Base-by-base conservation (phyloP, 148 eudicot species). In the Heliamphora exappendiculata region DNA sequence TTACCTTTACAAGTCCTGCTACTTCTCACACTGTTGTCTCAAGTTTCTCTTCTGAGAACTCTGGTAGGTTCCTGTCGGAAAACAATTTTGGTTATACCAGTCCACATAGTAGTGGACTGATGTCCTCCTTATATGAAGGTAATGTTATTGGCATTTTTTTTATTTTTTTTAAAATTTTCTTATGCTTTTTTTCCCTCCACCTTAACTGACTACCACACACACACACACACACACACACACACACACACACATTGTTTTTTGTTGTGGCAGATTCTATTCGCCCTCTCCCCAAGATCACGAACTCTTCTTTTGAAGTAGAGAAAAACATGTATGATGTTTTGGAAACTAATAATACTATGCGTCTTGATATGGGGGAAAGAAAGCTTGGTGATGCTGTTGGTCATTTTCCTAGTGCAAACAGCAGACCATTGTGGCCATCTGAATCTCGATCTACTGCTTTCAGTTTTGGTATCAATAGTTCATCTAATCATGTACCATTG, bases 51-150 rank as follows among this genome's bases (percentile, higher is more conserved):
- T 49, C 67, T 47, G 80, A 81, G 26, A 82, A 81, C 76, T 85
- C 79, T 75, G 79, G 67, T 34, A 75, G 85, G 68, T 67, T 44
- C 53, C 63, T 69, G 26, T 78, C 55, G 44, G 76, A 68, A 51
- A 81, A 85, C 51, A 79, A 80, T n/a, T 76, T 82, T 76, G 87
- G 86, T 82, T 74, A 85, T 81, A n/a, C 41, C 22, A 73, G 76
- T 34, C 72, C 33, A 5, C 63, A 47, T 51, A 72, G 67, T 64
- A 80, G 75, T 74, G 74, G 63, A 41, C n/a, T 45, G 41, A 77
- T 58, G 26, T 81, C 78, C 41, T 81, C 78, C 34, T 71, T 74
- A 16, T 67, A 72, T 73, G 82, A 42, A 76, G 84, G 86, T 83
- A 76, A 17, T 51, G 19, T 26, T 69, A 7, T 3, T 77, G 28